Evolutionary conservation across 2,329 filamentous ascomycete genomes (phyloP).

Genomic region (Colletotrichum gloeosporioides): DNA sequence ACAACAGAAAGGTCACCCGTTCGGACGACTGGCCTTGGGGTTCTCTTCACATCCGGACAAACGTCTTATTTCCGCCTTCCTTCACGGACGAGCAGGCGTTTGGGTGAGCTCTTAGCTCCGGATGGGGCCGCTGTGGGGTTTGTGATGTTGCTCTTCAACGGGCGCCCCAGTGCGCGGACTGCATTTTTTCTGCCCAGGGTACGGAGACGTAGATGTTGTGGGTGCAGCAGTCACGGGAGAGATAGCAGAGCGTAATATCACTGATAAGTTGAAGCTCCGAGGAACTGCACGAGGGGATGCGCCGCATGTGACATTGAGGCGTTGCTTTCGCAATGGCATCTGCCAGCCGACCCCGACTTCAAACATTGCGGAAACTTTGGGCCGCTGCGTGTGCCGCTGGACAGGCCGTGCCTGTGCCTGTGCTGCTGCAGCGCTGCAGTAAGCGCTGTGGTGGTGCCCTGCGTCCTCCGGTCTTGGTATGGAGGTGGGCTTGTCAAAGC

Average conservation of each 20-base stretch:
- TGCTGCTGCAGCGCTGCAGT: background rate
- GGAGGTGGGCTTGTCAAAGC: background rate
- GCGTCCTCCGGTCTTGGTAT: background rate
- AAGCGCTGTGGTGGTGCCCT: background rate
- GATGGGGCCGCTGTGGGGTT: background rate
- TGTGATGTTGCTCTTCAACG: background rate
- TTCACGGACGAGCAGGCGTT: background rate
- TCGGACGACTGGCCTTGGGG: background rate
- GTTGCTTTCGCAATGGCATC: background rate
- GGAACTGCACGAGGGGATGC: background rate
- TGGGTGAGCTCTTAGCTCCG: background rate
- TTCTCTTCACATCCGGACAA: background rate
- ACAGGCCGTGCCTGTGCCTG: background rate
- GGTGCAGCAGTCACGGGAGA: background rate
- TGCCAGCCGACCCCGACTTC: background rate
- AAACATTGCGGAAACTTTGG: background rate
- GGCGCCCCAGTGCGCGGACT: background rate
- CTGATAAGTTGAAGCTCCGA: background rate
- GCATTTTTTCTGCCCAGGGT: background rate
- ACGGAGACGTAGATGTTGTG: background rate
- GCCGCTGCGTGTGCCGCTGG: background rate
- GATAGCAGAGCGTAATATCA: background rate
- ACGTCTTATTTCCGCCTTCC: background rate
- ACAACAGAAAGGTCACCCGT: background rate
- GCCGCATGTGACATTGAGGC: background rate